Evolutionary conservation across 2,329 filamentous ascomycete genomes (phyloP).

Genomic region (Exophiala phaeomuriformis): DNA sequence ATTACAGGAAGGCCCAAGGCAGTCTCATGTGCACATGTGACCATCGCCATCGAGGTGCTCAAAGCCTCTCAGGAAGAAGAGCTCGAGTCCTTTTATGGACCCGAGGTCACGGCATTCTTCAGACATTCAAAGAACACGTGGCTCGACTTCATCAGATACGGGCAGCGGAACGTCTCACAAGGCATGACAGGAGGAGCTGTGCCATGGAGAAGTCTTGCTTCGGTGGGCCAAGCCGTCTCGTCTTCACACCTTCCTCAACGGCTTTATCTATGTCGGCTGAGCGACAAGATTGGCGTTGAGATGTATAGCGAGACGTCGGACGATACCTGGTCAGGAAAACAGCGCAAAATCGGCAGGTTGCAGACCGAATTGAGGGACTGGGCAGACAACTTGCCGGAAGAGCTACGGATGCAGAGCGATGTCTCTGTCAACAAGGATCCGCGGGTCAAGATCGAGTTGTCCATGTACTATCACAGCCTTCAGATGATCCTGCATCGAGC

Average conservation of each 20-base stretch:
- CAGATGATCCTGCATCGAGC: constrained; percentile 28
- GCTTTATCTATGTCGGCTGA: constrained; percentile 15
- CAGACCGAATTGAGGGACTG: constrained; percentile 17
- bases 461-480: constrained; percentile 28
- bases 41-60: constrained; percentile 13
- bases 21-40: constrained; percentile 22
- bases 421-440: constrained; percentile 11
- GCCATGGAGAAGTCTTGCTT: constrained; percentile 16
- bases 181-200: constrained; percentile 14
- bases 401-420: constrained; percentile 9
- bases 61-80: not conserved
- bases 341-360: constrained; percentile 16
- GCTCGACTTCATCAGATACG: constrained; percentile 12
- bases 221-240: constrained; percentile 7
- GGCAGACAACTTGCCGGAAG: constrained; percentile 12
- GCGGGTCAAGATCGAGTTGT: constrained; percentile 23
- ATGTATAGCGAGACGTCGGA: constrained; percentile 15
- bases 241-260: constrained; percentile 13
- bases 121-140: constrained; percentile 9
- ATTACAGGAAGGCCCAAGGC: constrained; percentile 28
- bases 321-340: constrained; percentile 16
- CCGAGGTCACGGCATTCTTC: not conserved
- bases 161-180: constrained; percentile 5
- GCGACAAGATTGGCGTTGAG: constrained; percentile 15
- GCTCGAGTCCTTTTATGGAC: not conserved